Base-by-base conservation (phyloP, 352 stramenopile species). In the Phytophthora cryptogea region DNA sequence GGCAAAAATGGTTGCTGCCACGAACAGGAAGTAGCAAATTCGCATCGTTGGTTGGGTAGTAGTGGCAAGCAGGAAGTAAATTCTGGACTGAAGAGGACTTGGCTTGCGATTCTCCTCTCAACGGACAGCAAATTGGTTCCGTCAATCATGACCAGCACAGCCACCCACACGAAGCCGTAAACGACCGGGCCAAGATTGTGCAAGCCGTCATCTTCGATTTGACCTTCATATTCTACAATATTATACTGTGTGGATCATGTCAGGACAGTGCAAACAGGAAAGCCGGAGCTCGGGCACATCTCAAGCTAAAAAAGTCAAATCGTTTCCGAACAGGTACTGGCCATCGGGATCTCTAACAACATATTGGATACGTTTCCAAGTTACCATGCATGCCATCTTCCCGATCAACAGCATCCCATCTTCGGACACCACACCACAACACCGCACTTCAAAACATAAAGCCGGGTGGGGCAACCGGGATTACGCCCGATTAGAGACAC, bases 51-150 rank as follows among this genome's bases (percentile, higher is more conserved):
- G 8, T 7, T 32, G 8, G 17, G 45, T 16, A 11, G 10, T 33
- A n/a, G 27, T 20, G 5, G 16, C n/a, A 20, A 6, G 23, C 7
- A 9, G 11, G 32, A 17, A 27, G 33, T n/a, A 28, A 51, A 39
- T 40, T 51, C 6, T 16, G 28, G 20, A 54, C 41, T 54, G 47
- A 35, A 35, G 8, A 36, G 36, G 36, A 11, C 14, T 41, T n/a
- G 2, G 10, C 13, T 40, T 14, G 35, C 5, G 35, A 4, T 5
- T n/a, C 9, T 37, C 33, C 33, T 39, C 5, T 39, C 33, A 13
- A 23, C 32, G 9, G 32, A n/a, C 32, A 37, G 5, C 32, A 37
- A 37, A 37, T 13, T 37, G 7, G 0, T 37, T 3, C 0, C 20
- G 20, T 23, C 2, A 2, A 23, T 23, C 20, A 23, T 23, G 14